Percentiles rank a stretch among this genome's conserved stretches.
Evolutionary conservation across 495 filamentous ascomycete genomes (phyloP).

Genomic region (Xylaria palmicola): DNA sequence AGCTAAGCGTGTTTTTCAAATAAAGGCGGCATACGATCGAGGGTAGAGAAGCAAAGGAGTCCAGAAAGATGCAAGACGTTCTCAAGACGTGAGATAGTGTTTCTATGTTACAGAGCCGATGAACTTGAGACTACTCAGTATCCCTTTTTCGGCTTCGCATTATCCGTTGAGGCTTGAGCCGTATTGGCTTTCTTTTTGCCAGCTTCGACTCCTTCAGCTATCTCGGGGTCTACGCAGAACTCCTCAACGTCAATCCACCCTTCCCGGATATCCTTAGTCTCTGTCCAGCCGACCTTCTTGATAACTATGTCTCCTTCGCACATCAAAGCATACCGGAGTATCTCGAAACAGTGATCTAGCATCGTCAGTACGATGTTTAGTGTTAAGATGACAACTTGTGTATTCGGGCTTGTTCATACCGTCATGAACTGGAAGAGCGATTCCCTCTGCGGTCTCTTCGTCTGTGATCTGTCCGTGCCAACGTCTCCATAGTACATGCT

Average conservation of each 20-base stretch:
- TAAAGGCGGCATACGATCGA: no score
- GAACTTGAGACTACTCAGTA: no score
- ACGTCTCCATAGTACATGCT: neutral
- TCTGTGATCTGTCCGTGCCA: slow-evolving; percentile 1
- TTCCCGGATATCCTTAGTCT: neutral
- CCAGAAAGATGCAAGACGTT: no score
- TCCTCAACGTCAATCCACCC: neutral
- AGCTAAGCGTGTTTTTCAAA: no score
- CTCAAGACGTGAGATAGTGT: no score
- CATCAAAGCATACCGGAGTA: neutral
- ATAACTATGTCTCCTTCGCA: neutral
- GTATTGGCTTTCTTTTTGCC: neutral
- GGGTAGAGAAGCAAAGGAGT: no score
- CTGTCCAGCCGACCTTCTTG: slow-evolving; percentile 3
- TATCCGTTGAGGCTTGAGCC: neutral
- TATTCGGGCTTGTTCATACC: neutral
- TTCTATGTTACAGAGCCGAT: no score
- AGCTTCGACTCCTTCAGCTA: neutral
- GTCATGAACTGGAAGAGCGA: neutral
- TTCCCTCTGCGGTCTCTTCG: neutral
- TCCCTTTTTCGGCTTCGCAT: no score
- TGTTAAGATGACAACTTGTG: no score
- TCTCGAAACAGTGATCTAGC: slow-evolving; percentile 1
- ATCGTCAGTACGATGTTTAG: neutral
- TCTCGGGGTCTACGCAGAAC: neutral